Evolutionary conservation across 345 rosid species (phyloP).

Genomic region (Erodium maritimum): DNA sequence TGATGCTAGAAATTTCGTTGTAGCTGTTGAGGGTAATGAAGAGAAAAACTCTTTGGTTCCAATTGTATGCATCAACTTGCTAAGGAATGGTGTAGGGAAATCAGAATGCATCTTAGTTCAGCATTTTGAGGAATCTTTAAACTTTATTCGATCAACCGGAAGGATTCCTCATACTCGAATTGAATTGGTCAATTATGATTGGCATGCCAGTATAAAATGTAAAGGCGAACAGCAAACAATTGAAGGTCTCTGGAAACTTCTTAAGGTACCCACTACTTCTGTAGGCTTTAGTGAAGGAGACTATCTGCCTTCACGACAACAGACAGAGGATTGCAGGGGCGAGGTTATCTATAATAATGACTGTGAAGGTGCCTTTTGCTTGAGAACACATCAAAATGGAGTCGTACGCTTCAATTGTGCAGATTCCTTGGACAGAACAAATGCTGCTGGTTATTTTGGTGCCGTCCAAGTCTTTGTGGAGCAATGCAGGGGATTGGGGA

Average conservation of each 20-base stretch:
- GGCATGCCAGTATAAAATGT: constrained; percentile 75
- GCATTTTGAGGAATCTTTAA: constrained; percentile 80
- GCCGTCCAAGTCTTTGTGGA: constrained; percentile 92
- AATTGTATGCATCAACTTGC: constrained; percentile 74
- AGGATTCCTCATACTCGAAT: constrained; percentile 63
- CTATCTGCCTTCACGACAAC: constrained; percentile 64
- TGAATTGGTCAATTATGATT: constrained; percentile 70
- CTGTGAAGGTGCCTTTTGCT: constrained; percentile 80
- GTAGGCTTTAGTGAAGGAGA: constrained; percentile 89
- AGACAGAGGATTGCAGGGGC: constrained; percentile 82
- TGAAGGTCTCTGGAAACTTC: constrained; percentile 80
- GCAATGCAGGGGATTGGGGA: constrained; percentile 76
- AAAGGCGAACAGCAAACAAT: constrained; percentile 88
- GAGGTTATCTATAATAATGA: constrained; percentile 67
- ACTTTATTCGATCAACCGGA: constrained; percentile 52
- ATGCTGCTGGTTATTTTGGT: constrained; percentile 95
- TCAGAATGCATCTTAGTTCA: constrained; percentile 49
- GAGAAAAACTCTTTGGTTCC: constrained; percentile 68
- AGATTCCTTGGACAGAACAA: constrained; percentile 93
- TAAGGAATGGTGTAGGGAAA: constrained; percentile 26
- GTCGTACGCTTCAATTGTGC: constrained; percentile 95
- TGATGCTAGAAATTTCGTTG: constrained; percentile 54
- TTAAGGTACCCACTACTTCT: constrained; percentile 57
- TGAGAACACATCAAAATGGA: constrained; percentile 92
- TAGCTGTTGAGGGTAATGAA: constrained; percentile 41